phyloP scores from a whole-genome alignment of 805 yeast species.

The Phaffomyces thermotolerans region DNA sequence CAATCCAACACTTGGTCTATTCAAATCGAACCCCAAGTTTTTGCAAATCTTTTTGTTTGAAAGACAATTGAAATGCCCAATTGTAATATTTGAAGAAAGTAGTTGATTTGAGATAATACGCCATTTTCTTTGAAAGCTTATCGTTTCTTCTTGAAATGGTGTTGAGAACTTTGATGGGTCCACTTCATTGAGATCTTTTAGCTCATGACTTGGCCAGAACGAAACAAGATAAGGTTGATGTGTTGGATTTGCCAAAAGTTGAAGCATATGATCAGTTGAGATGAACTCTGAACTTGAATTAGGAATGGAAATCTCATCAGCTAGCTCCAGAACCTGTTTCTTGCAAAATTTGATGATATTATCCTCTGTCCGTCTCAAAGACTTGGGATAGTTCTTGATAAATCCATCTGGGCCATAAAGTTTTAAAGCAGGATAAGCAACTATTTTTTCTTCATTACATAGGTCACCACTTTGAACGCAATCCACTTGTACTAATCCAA shows the following conservation, averaged over 20 bases:
- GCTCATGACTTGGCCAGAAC: constrained; percentile 54
- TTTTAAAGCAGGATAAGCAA: constrained; percentile 62
- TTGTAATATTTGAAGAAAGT: constrained; percentile 25
- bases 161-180: constrained; percentile 28
- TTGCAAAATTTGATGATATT: constrained; percentile 46
- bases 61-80: constrained; percentile 57
- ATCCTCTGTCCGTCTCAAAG: constrained; percentile 39
- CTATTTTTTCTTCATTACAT: constrained; percentile 59
- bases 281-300: constrained; percentile 36
- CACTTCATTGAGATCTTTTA: constrained; percentile 27
- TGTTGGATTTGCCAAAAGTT: constrained; percentile 36
- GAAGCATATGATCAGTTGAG: constrained; percentile 35
- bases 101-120: constrained; percentile 45
- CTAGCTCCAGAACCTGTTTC: constrained; percentile 42
- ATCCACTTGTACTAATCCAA: constrained; percentile 69
- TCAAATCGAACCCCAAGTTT: constrained; percentile 37
- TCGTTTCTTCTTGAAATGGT: constrained; percentile 43
- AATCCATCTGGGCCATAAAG: constrained; percentile 56
- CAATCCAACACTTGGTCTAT: constrained; percentile 38
- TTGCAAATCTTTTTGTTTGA: constrained; percentile 44
- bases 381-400: constrained; percentile 41
- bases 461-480: constrained; percentile 85
- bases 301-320: constrained; percentile 30
- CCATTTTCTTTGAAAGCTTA: constrained; percentile 51
- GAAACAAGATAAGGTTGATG: constrained; percentile 49